Base-by-base conservation (phyloP, 2,329 filamentous ascomycete genomes). In the Colletotrichum eleusines region DNA sequence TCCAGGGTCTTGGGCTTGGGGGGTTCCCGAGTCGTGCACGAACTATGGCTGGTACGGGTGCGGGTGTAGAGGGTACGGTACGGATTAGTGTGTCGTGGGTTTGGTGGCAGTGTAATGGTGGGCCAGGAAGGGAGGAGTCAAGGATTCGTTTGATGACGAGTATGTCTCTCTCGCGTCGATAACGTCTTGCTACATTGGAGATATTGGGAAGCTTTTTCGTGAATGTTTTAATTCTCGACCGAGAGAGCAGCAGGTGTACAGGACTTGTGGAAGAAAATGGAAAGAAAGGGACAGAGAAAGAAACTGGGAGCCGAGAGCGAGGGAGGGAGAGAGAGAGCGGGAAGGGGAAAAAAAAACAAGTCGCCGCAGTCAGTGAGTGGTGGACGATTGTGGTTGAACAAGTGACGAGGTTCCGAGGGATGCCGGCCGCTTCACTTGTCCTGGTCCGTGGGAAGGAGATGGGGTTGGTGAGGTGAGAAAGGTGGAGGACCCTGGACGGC, bases 391-490 rank as follows among this genome's bases (percentile, higher is more conserved):
- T 61, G 64, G 63, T 71, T 35, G 42, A 66, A 69, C 59, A 69
- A 69, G 69, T 63, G 69, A 71, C 64, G 64, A 71, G 48, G 69
- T 69, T 69, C 69, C 69, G 69, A 71, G 69, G 69, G 69, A 71
- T 71, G 59, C 64, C 58, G 38, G 55, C 31, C 42, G 63, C 50
- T 69, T 42, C 38, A 51, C 58, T 68, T 26, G 58, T 63, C 18
- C 42, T 67, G 26, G 68, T 71, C 68, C 57, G 68, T 68, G 64
- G 64, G 57, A 46, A 44, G 60, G 50, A 40, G 59, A 4, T 14
- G 12, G 46, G 46, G 42, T 46, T 48, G 58, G 42, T 61, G 58
- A 61, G 58, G 57, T 60, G 31, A 51, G 44, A 35, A 50, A 40
- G 57, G 57, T 23, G 68, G 64, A 59, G 68, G 63, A 57, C 38